Evolutionary conservation across 2,329 filamentous ascomycete species (phyloP).

Genomic region (Furcasterigmium sp.): DNA sequence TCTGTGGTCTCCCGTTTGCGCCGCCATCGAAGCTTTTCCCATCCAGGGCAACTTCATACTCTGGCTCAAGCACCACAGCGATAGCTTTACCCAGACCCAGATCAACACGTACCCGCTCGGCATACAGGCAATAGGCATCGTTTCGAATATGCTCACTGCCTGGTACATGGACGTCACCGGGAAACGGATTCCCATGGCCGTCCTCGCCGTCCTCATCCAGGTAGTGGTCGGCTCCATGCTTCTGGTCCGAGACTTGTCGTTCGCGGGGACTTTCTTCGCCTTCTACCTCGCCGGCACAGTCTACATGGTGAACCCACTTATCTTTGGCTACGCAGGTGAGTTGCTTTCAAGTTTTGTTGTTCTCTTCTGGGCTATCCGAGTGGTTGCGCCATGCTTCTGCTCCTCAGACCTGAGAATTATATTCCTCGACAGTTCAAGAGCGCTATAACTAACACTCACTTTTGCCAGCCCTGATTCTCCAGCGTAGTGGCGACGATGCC

Average conservation of each 20-base stretch:
- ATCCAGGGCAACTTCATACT: conserved; percentile 20
- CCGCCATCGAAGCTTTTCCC: conserved; percentile 25
- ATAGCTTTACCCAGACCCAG: conserved; percentile 19
- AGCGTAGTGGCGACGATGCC: conserved; percentile 30
- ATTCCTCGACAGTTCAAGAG: no score
- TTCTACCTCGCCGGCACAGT: conserved; percentile 31
- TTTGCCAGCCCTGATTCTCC: no score
- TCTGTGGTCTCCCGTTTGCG: conserved; percentile 26
- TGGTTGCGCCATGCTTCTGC: no score
- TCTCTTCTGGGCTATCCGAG: no score
- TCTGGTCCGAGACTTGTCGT: conserved; percentile 21
- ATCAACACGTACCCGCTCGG: conserved; percentile 33
- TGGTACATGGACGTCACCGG: conserved; percentile 30
- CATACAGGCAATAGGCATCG: conserved; percentile 26
- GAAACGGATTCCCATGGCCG: conserved; percentile 24
- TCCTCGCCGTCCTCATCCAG: conserved; percentile 24
- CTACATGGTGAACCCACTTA: conserved; percentile 31
- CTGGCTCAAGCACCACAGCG: conserved; percentile 19
- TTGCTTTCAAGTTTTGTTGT: no score
- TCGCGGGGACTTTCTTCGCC: conserved; percentile 19
- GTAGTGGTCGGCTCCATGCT: conserved; percentile 25
- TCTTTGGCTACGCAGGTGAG: no score
- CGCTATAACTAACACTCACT: no score
- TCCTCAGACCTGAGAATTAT: no score
- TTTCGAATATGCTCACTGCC: conserved; percentile 24